A percentile compares a stretch with the other conserved stretches of the same genome.
Evolutionary conservation across 2,329 filamentous ascomycete genomes (phyloP).

Genomic region (Helotiales sp.): DNA sequence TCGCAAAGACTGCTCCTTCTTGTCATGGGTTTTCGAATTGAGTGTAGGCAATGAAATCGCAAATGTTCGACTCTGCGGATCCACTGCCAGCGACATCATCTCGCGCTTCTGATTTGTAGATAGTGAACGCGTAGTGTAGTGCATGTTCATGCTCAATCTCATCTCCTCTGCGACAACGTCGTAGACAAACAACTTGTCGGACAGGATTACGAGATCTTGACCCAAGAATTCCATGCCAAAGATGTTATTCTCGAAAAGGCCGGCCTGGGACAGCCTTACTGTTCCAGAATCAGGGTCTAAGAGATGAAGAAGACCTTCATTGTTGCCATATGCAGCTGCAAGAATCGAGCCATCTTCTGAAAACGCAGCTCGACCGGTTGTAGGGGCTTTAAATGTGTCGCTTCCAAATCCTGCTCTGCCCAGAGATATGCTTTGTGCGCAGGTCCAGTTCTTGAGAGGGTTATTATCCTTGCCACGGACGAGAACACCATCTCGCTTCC

Average conservation of each 20-base stretch:
- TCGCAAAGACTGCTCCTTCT: conserved; percentile 36
- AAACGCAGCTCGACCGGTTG: conserved; percentile 67
- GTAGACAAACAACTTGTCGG: conserved; percentile 74
- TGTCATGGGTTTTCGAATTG: conserved; percentile 4
- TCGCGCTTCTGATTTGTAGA: conserved; percentile 40
- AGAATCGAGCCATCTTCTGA: conserved; percentile 83
- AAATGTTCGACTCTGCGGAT: conserved; percentile 63
- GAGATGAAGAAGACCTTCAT: conserved; percentile 68
- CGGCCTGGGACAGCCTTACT: conserved; percentile 66
- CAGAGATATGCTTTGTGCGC: conserved; percentile 57
- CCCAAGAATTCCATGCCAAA: conserved; percentile 71
- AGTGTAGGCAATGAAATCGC: conserved; percentile 54
- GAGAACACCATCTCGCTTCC: conserved; percentile 66
- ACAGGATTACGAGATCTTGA: conserved; percentile 73
- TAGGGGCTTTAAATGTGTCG: conserved; percentile 33
- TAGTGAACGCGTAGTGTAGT: conserved; percentile 39
- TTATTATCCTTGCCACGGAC: conserved; percentile 58
- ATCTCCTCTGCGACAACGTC: conserved; percentile 80
- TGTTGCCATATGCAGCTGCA: conserved; percentile 63
- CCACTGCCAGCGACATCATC: conserved; percentile 70
- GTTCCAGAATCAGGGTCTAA: conserved; percentile 71
- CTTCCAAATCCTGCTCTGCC: conserved; percentile 34
- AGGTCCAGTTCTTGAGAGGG: conserved; percentile 73
- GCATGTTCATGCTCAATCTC: conserved; percentile 63
- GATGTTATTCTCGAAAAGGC: conserved; percentile 64